Percentiles rank a stretch among this genome's conserved stretches.
Conservation (phyloP, 2,329 filamentous ascomycete species). For the Trichophyton schoenleinii region DNA sequence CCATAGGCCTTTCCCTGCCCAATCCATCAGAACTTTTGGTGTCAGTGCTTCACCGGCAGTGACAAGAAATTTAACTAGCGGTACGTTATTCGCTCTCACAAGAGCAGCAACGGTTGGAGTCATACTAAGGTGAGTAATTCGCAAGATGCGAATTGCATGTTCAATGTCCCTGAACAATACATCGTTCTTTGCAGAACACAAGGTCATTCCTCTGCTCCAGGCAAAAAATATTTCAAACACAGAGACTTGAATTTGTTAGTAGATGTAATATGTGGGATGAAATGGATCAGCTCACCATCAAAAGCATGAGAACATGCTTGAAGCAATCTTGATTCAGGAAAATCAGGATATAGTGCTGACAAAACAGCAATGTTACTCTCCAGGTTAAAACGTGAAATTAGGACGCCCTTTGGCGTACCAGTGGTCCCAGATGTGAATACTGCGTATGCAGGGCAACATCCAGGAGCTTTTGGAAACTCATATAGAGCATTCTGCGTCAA, state of each 20-base stretch:
- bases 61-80: slow-evolving; percentile 60
- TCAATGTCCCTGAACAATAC: slow-evolving; percentile 62
- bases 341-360: slow-evolving; percentile 51
- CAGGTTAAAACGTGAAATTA: slow-evolving; percentile 64
- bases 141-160: slow-evolving; percentile 47
- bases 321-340: slow-evolving; percentile 47
- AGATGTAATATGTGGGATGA: not conserved
- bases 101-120: slow-evolving; percentile 74
- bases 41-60: slow-evolving; percentile 74
- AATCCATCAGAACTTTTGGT: slow-evolving; percentile 54
- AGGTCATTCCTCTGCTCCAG: slow-evolving; percentile 63
- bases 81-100: slow-evolving; percentile 56
- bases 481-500: slow-evolving; percentile 14
- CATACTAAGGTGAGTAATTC: slow-evolving; percentile 68
- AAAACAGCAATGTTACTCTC: slow-evolving; percentile 62
- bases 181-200: slow-evolving; percentile 65
- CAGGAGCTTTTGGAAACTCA: not conserved
- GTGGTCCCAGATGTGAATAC: slow-evolving; percentile 79
- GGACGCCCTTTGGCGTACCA: slow-evolving; percentile 65
- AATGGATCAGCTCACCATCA: slow-evolving; percentile 38
- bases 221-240: slow-evolving; percentile 85
- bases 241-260: slow-evolving; percentile 45
- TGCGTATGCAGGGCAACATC: slow-evolving; percentile 54
- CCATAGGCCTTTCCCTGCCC: slow-evolving; percentile 56
- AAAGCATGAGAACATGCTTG: slow-evolving; percentile 78